phyloP scores from a whole-genome alignment of 2,329 filamentous ascomycete genomes.

The Aspergillus sp. region DNA sequence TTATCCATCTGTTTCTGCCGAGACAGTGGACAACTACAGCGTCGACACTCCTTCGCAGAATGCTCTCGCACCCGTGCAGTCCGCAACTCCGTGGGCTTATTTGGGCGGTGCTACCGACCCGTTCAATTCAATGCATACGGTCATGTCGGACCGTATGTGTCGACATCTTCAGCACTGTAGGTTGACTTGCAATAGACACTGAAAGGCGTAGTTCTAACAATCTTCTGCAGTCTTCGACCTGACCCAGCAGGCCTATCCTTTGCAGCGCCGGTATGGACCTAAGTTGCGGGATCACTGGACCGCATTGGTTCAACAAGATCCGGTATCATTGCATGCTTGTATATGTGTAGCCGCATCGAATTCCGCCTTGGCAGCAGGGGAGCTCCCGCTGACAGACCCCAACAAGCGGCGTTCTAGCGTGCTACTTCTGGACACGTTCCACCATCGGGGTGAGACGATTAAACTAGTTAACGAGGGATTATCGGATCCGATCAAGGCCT shows the following conservation, averaged over 20 bases:
- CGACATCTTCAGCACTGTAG: conserved; percentile 40
- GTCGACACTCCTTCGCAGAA: conserved; percentile 19
- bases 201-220: conserved; percentile 8
- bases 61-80: conserved; percentile 9
- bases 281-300: conserved; percentile 40
- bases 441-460: conserved; percentile 43
- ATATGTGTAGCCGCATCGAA: conserved; percentile 43
- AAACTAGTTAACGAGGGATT: conserved; percentile 41
- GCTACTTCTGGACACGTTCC: conserved; percentile 40
- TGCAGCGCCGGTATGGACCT: conserved; percentile 36
- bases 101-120: conserved; percentile 39
- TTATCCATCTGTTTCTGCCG: conserved; percentile 11
- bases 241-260: conserved; percentile 38
- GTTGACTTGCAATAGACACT: conserved; percentile 12
- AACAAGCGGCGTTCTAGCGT: conserved; percentile 31
- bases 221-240: conserved; percentile 36
- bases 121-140: conserved; percentile 39
- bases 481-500: conserved; percentile 40
- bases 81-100: conserved; percentile 28
- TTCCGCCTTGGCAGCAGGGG: conserved; percentile 35
- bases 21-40: conserved; percentile 17
- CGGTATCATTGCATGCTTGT: conserved; percentile 38
- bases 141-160: conserved; percentile 40
- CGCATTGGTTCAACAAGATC: conserved; percentile 37
- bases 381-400: conserved; percentile 37